A percentile compares a stretch with the other conserved stretches of the same genome.
phyloP scores from a whole-genome alignment of 352 stramenopile genomes.

The Pythium monospermum region DNA sequence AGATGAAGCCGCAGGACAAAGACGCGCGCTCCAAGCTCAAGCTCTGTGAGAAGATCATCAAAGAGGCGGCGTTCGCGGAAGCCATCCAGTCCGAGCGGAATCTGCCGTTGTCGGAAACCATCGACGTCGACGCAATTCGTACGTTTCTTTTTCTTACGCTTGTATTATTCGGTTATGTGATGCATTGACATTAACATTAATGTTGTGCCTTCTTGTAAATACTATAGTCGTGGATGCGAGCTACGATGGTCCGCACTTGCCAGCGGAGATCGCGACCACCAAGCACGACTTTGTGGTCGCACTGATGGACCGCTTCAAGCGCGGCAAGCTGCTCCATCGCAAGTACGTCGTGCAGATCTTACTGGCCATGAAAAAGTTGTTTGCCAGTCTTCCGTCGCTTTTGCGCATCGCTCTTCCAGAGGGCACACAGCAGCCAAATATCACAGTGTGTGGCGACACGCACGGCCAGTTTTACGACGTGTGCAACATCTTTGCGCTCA shows the following conservation, averaged over 20 bases:
- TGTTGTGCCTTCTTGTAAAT: not conserved
- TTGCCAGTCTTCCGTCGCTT: conserved; percentile 89
- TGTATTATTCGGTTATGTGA: not conserved
- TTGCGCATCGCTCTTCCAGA: conserved; percentile 73
- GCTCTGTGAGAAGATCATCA: conserved; percentile 96
- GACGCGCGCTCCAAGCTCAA: conserved; percentile 93
- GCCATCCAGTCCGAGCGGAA: conserved; percentile 96
- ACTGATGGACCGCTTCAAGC: conserved; percentile 95
- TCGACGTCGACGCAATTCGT: conserved; percentile 85
- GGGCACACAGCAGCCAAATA: conserved; percentile 55
- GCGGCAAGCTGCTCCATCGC: conserved; percentile 97
- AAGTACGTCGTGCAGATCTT: conserved; percentile 97
- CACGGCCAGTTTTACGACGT: conserved; percentile 99
- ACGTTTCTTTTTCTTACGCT: not conserved
- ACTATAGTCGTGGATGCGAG: conserved; percentile 76
- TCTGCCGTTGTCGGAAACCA: conserved; percentile 88
- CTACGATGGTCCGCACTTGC: conserved; percentile 76
- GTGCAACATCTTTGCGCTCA: conserved; percentile 99
- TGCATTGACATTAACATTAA: not conserved
- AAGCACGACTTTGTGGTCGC: conserved; percentile 87
- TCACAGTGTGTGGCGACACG: conserved; percentile 98
- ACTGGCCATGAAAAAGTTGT: conserved; percentile 88
- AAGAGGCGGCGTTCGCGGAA: conserved; percentile 93
- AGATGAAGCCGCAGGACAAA: conserved; percentile 93
- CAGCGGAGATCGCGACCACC: conserved; percentile 42